Percentiles rank a stretch among this genome's conserved stretches.
Conservation (phyloP, 768 basidiomycete species). For the Tylopilus intermedius region DNA sequence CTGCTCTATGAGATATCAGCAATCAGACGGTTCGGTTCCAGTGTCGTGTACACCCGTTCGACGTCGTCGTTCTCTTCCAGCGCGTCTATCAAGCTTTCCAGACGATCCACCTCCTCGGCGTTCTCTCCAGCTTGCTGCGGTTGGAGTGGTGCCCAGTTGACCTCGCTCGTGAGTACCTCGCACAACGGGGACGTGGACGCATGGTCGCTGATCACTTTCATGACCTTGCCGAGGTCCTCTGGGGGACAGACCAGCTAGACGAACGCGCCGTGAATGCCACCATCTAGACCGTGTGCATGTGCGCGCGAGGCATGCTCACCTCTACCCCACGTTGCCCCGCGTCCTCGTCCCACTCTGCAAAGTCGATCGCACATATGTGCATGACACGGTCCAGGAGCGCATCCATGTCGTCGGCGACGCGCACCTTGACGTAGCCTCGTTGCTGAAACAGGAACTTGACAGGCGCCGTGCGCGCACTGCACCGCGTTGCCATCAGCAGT, state of each 20-base stretch:
- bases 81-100: conserved; percentile 44
- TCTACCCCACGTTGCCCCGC: conserved; percentile 32
- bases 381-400: conserved; percentile 38
- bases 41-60: conserved; percentile 53
- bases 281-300: neutral
- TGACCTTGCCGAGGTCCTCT: conserved; percentile 35
- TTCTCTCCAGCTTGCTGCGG: conserved; percentile 35
- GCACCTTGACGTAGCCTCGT: conserved; percentile 47
- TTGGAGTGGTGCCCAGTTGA: conserved; percentile 52
- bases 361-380: conserved; percentile 41
- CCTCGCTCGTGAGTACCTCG: conserved; percentile 45
- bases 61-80: conserved; percentile 58
- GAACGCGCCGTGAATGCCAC: neutral
- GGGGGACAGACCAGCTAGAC: conserved; percentile 44
- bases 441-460: conserved; percentile 64
- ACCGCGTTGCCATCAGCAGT: neutral
- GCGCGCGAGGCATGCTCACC: conserved; percentile 18
- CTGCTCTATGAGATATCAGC: conserved; percentile 18
- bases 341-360: conserved; percentile 36
- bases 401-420: conserved; percentile 33
- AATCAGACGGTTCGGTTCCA: conserved; percentile 31
- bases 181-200: conserved; percentile 26
- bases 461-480: conserved; percentile 55
- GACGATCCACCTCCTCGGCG: conserved; percentile 27
- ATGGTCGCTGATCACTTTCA: conserved; percentile 29